Base-by-base conservation (phyloP, 1,284 basidiomycete species). In the Termitomyces sp. region DNA sequence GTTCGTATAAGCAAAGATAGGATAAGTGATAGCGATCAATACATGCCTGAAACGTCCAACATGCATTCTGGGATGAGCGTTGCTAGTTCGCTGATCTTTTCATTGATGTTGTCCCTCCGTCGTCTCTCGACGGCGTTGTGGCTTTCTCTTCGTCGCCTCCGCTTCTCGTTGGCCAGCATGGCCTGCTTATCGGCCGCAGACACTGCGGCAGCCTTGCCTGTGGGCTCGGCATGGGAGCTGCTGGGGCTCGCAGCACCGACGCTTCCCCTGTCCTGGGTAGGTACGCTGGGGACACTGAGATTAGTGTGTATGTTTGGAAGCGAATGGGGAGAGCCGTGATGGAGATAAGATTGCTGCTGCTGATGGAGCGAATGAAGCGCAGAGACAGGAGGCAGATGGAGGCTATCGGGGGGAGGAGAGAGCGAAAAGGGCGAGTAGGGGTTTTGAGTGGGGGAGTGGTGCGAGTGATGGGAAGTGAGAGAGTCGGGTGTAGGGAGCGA, bases 91-190 rank as follows among this genome's bases (percentile, higher is more conserved):
- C 82, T 81, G 61, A 96, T 96, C 70, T 91, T 90, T 72, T 95
- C 93, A 69, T 96, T 96, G 68, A 96, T 96, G 67, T 93, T 94
- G 66, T 95, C 93, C 43, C 93, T 70, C 49, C 93, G 68, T 26
- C 93, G 73, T 16, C 93, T 77, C 72, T 96, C 93, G 57, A 96
- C 93, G 3, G 91, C 92, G 64, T 95, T 95, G 67, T 95, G 93
- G 5, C 84, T 88, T 69, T 94, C 92, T 54, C 92, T 74, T 44
- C 91, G 72, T 40, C 88, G 73, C 8, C 89, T 72, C 10, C 91
- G 73, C 67, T 93, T 93, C 71, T 94, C 91, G 58, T 75, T 83
- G 49, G 79, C 84, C 14, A 85, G 67, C 30, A 77, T 52, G 10
- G 75, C 75, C 53, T 77, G 76, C 39, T 80, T 78, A 34, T 76